These are phyloP conservation scores for Ganoderma leucocontextum DNA, from an alignment of 1,284 basidiomycete species.

Conservation along the genomic window DNA sequence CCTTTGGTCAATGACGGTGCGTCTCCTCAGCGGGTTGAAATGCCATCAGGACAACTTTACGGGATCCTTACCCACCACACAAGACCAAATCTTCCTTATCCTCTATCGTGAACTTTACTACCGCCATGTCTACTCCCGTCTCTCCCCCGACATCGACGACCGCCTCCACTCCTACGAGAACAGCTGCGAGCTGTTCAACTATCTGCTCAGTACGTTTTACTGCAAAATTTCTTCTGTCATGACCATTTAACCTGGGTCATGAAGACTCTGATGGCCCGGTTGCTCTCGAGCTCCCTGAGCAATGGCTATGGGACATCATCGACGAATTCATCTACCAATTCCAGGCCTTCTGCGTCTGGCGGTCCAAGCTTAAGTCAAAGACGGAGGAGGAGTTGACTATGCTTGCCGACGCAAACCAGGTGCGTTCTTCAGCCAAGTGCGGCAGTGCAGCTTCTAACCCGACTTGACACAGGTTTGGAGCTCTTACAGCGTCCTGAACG, in stretches of 20 bases:
- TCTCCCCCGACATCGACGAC: conserved; percentile 96
- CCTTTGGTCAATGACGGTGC: conserved; percentile 91
- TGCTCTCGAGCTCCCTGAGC: conserved; percentile 90
- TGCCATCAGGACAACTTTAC: not conserved
- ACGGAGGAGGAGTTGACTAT: conserved; percentile 89
- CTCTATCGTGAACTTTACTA: conserved; percentile 97
- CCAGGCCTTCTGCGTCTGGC: conserved; percentile 94
- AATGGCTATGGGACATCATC: conserved; percentile 99
- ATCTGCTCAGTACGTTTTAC: conserved; percentile 74
- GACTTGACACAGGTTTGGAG: conserved; percentile 80
- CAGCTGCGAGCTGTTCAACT: conserved; percentile 98
- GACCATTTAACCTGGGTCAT: not conserved
- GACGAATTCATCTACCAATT: conserved; percentile 99
- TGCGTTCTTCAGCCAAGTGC: conserved; percentile 39
- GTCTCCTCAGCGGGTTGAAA: conserved; percentile 35
- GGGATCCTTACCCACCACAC: not conserved
- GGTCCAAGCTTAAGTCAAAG: conserved; percentile 87
- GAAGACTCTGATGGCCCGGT: conserved; percentile 94
- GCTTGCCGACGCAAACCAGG: conserved; percentile 82
- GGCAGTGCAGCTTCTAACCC: conserved; percentile 16
- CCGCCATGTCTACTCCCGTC: conserved; percentile 94
- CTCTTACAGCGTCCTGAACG: conserved; percentile 97
- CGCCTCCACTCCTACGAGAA: conserved; percentile 99
- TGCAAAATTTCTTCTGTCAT: not conserved
- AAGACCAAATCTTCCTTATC: conserved; percentile 94